A percentile compares a stretch with the other conserved stretches of the same genome.
phyloP scores from a whole-genome alignment of 306 rosid genomes.

The Sophora flavescens region DNA sequence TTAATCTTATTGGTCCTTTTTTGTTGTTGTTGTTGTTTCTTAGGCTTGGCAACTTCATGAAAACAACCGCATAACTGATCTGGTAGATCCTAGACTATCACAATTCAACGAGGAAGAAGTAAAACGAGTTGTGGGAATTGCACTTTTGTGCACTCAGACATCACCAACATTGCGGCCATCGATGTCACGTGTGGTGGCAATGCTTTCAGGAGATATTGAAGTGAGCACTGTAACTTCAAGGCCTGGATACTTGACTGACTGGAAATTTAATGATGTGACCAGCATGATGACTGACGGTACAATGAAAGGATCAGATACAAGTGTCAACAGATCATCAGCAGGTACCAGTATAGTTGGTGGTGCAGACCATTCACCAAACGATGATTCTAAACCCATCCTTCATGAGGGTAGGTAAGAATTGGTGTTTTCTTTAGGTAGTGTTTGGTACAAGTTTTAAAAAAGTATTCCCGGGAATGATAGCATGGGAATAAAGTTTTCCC shows the following conservation, averaged over 20 bases:
- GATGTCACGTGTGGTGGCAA: slow-evolving; percentile 80
- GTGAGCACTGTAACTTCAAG: slow-evolving; percentile 58
- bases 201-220: slow-evolving; percentile 74
- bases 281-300: slow-evolving; percentile 38
- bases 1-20: slow-evolving; percentile 6
- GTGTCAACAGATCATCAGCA: slow-evolving; percentile 43
- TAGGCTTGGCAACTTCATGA: slow-evolving; percentile 82
- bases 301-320: slow-evolving; percentile 44
- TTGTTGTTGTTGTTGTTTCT: neutral
- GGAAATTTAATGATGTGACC: slow-evolving; percentile 64
- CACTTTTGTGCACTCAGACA: slow-evolving; percentile 73
- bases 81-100: slow-evolving; percentile 59
- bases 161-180: slow-evolving; percentile 65
- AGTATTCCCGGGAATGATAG: too few relatives aligned
- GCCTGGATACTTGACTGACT: slow-evolving; percentile 76
- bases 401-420: slow-evolving; percentile 49
- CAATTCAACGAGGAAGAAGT: slow-evolving; percentile 59
- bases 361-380: slow-evolving; percentile 36
- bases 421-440: neutral
- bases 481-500: too few relatives aligned
- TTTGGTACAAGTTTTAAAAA: too few relatives aligned
- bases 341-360: slow-evolving; percentile 50
- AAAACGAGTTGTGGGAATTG: slow-evolving; percentile 56
- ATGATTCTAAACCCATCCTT: slow-evolving; percentile 47
- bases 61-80: slow-evolving; percentile 47